Conservation (phyloP, 2,329 filamentous ascomycete genomes). For the Neoscytalidium dimidiatum region DNA sequence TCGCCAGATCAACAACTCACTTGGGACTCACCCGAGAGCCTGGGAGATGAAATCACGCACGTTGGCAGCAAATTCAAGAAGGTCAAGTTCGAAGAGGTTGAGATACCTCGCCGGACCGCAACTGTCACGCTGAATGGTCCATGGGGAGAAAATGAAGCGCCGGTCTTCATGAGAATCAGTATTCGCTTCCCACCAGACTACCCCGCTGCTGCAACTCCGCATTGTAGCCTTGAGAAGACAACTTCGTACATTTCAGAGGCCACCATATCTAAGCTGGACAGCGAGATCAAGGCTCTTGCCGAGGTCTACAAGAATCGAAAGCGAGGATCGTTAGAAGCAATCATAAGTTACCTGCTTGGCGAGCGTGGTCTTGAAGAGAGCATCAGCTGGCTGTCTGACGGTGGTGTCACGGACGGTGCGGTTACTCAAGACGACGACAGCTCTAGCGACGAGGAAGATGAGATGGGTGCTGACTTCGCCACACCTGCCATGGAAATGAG, state of each 20-base stretch:
- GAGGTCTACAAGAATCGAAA: slow-evolving; percentile 55
- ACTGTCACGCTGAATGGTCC: slow-evolving; percentile 62
- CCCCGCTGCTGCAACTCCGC: slow-evolving; percentile 50
- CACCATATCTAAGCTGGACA: slow-evolving; percentile 50
- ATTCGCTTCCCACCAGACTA: slow-evolving; percentile 62
- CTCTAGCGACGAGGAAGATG: slow-evolving; percentile 80
- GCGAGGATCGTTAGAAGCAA: slow-evolving; percentile 61
- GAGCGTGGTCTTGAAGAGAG: slow-evolving; percentile 61
- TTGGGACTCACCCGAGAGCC: slow-evolving; percentile 47
- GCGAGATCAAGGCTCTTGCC: slow-evolving; percentile 57
- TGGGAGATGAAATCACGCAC: slow-evolving; percentile 63
- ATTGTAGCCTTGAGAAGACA: slow-evolving; percentile 59
- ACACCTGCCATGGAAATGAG: slow-evolving; percentile 49
- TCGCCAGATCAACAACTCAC: slow-evolving; percentile 19
- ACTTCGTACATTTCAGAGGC: slow-evolving; percentile 54
- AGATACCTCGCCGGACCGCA: slow-evolving; percentile 55
- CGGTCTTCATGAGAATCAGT: slow-evolving; percentile 58
- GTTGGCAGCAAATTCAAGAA: slow-evolving; percentile 63
- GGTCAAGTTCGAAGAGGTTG: slow-evolving; percentile 60
- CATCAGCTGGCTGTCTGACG: slow-evolving; percentile 56
- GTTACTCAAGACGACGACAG: slow-evolving; percentile 64
- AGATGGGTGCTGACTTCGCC: slow-evolving; percentile 39
- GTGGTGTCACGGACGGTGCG: slow-evolving; percentile 48
- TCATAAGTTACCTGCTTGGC: slow-evolving; percentile 62
- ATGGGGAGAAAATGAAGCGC: slow-evolving; percentile 56